Evolutionary conservation across 352 stramenopile species (phyloP).

Genomic region (Phytophthora constricta): DNA sequence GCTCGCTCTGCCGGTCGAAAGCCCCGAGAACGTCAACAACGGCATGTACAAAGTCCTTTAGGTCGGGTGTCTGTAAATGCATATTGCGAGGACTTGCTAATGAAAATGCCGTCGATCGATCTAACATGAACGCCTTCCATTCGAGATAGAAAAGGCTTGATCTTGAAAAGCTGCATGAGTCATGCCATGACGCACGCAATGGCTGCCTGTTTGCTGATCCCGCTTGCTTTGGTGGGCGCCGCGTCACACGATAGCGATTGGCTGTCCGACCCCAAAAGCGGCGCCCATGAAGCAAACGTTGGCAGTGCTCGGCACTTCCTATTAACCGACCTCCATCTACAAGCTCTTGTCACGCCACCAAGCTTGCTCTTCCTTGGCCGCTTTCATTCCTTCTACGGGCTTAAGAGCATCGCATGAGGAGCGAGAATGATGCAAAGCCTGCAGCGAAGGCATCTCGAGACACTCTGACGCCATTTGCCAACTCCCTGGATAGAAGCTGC

Average conservation of each 20-base stretch:
- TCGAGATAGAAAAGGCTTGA: too few relatives aligned
- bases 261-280: too few relatives aligned
- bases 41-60: slow-evolving; percentile 43
- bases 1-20: slow-evolving; percentile 16
- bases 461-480: not conserved
- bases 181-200: too few relatives aligned
- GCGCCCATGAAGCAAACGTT: not conserved
- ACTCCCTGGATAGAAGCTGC: not conserved
- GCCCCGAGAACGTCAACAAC: slow-evolving; percentile 1
- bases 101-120: not conserved
- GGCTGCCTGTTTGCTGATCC: not conserved
- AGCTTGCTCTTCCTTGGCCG: too few relatives aligned
- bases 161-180: not conserved
- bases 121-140: too few relatives aligned
- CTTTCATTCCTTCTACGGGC: too few relatives aligned
- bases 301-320: too few relatives aligned
- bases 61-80: not conserved
- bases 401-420: too few relatives aligned
- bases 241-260: not conserved
- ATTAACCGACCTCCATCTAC: too few relatives aligned
- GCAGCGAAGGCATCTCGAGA: not conserved
- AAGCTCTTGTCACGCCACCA: too few relatives aligned
- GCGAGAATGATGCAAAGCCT: too few relatives aligned
- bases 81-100: not conserved
- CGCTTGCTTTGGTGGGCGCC: not conserved